Base-by-base conservation (phyloP, 305 asterid species). In the Caryopteris hybrid region DNA sequence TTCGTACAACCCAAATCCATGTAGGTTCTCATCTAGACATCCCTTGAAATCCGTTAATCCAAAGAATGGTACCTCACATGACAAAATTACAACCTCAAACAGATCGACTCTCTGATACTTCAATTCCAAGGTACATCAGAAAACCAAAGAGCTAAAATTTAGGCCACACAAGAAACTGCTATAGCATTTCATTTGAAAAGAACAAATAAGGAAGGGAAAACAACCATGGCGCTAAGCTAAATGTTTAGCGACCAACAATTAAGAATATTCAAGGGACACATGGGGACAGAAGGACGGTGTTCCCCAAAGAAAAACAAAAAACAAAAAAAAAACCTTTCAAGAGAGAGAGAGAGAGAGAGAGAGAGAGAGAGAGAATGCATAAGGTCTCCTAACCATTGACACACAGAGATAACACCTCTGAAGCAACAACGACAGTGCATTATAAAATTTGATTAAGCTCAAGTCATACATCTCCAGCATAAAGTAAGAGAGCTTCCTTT, bases 51-150 rank as follows among this genome's bases (percentile, higher is more conserved):
- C 39, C 38, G 70, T 64, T 69, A 64, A 39, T 69, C 73, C 25
- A 69, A 68, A 74, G 63, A 54, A 62, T 23, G 50, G 31, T 36
- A 64, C 46, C 51, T 68, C 66, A 39, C 50, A 73, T 66, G 77
- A 57, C 64, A 73, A 65, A 48, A 21, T 39, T 27, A 59, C 63
- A 66, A 66, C 41, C 56, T 42, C 64, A 61, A 50, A 68, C 21
- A 68, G 17, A 61, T 13, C 36, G 45, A 14, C 20, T 68, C 53
- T 39, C 18, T 34, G 53, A 34, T 46, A 68, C 39, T 16, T 53
- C 62, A 53, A 29, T 25, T 29, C 33, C 39, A 57, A 27, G 31
- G 50, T n/a, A 46, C 17, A 50, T 3, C 64, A 48, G 27, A 23
- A 38, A 21, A 47, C 21, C 1, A 48, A 46, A 21, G 2, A 33